Conservation (phyloP, 2,329 filamentous ascomycete species). For the Claviceps quebecensis region DNA sequence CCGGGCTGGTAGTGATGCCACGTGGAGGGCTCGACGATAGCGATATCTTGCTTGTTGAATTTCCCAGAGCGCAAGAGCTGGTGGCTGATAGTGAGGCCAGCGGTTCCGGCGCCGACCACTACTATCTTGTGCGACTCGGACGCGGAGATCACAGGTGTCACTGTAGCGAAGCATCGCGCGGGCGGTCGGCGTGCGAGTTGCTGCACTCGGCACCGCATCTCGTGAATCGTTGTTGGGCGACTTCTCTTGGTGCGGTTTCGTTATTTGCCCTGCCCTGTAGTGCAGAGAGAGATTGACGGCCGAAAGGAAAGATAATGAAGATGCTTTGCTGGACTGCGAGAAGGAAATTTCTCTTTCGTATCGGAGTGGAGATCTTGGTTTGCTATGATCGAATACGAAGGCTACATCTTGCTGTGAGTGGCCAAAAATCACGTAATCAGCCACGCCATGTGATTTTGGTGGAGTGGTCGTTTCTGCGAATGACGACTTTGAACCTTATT, state of each 20-base stretch:
- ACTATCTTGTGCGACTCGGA: conserved; percentile 44
- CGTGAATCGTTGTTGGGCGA: not conserved
- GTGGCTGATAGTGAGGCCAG: conserved; percentile 51
- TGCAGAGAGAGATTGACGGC: not conserved
- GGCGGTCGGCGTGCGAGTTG: not conserved
- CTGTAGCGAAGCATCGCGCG: conserved; percentile 9
- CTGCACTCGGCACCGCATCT: not conserved
- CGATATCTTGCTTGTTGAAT: conserved; percentile 46
- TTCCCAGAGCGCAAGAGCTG: conserved; percentile 48
- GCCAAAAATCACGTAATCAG: conserved; percentile 1
- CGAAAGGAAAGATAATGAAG: not conserved
- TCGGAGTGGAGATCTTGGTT: not conserved
- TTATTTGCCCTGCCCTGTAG: not conserved
- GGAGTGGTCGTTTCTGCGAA: not conserved
- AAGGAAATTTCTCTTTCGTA: not conserved
- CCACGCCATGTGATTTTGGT: not conserved
- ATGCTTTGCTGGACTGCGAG: not conserved
- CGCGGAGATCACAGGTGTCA: conserved; percentile 18
- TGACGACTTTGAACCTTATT: too few species aligned
- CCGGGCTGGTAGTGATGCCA: conserved; percentile 58
- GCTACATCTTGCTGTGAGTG: not conserved
- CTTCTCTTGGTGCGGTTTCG: not conserved
- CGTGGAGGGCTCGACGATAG: conserved; percentile 46
- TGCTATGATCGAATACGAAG: not conserved
- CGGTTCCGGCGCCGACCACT: conserved; percentile 52